Evolutionary conservation across 805 yeast species (phyloP).

Genomic region (Wickerhamomyces sydowiorum): DNA sequence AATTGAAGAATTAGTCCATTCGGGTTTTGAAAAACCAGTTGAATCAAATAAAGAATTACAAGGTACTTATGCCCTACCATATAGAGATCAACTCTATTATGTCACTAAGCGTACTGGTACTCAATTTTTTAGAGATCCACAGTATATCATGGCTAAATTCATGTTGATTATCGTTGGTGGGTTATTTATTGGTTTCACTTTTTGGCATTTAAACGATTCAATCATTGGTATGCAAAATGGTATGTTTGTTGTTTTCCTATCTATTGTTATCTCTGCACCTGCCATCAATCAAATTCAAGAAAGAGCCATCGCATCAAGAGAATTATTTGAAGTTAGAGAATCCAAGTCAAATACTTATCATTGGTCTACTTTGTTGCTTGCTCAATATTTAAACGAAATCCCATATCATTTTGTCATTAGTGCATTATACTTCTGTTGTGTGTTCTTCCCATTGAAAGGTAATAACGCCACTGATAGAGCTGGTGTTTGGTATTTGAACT

Average conservation of each 20-base stretch:
- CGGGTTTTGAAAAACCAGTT: constrained; percentile 3
- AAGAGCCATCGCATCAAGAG: constrained; percentile 52
- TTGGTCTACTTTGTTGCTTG: constrained; percentile 55
- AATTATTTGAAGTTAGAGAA: constrained; percentile 67
- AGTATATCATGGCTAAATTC: constrained; percentile 57
- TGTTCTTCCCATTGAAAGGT: constrained; percentile 45
- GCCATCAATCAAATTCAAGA: constrained; percentile 61
- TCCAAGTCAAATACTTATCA: constrained; percentile 67
- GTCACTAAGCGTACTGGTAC: constrained; percentile 37
- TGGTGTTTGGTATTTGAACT: constrained; percentile 44
- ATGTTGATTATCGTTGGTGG: constrained; percentile 48
- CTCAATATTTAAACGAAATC: constrained; percentile 51
- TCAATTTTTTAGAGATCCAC: constrained; percentile 55
- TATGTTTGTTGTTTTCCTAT: constrained; percentile 56
- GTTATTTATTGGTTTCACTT: constrained; percentile 69
- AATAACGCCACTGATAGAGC: constrained; percentile 36
- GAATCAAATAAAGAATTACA: constrained; percentile 14
- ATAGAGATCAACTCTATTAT: constrained; percentile 35
- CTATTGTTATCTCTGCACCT: constrained; percentile 53
- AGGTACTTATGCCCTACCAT: constrained; percentile 31
- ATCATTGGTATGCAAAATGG: constrained; percentile 55
- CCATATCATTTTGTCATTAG: constrained; percentile 50
- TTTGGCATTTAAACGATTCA: constrained; percentile 50
- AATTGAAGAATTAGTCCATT: constrained; percentile 9
- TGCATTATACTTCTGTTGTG: constrained; percentile 47